Percentiles rank a stretch among this genome's conserved stretches.
Evolutionary conservation across 768 basidiomycete species (phyloP).

Genomic region (Boletus reticuloceps): DNA sequence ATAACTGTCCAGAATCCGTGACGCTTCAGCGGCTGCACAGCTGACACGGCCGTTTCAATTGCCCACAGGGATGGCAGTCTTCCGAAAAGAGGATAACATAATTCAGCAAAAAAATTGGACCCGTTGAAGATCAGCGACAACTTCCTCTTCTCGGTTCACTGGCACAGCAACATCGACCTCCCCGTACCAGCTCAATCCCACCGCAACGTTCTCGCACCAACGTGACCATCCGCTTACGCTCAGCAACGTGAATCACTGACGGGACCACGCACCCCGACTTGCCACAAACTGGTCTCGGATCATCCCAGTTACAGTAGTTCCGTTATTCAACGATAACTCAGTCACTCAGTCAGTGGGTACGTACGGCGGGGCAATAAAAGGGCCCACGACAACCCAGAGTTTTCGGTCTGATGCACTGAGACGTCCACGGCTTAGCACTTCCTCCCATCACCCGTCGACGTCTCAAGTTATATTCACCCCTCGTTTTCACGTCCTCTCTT

Average conservation of each 20-base stretch:
- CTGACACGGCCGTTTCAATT: background rate
- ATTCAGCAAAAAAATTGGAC: background rate
- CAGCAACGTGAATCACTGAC: background rate
- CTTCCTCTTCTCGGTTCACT: no score
- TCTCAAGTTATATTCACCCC: no score
- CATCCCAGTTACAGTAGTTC: no score
- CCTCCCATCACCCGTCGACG: background rate
- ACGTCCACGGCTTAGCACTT: no score
- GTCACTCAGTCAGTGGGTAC: background rate
- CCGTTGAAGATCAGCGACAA: no score
- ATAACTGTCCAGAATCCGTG: background rate
- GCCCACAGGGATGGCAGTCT: background rate
- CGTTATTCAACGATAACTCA: no score
- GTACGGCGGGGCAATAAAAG: slow-evolving; percentile 1
- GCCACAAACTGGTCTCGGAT: no score
- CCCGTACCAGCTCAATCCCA: background rate
- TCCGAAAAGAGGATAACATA: background rate
- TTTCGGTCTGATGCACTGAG: slow-evolving; percentile 2
- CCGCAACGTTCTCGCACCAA: background rate
- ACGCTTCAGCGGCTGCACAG: background rate
- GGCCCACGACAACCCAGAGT: background rate
- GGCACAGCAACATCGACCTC: no score
- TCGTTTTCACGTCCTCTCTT: background rate
- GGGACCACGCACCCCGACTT: no score
- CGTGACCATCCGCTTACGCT: background rate